Evolutionary conservation across 495 filamentous ascomycete species (phyloP).

Genomic region (Neurospora tetraspora): DNA sequence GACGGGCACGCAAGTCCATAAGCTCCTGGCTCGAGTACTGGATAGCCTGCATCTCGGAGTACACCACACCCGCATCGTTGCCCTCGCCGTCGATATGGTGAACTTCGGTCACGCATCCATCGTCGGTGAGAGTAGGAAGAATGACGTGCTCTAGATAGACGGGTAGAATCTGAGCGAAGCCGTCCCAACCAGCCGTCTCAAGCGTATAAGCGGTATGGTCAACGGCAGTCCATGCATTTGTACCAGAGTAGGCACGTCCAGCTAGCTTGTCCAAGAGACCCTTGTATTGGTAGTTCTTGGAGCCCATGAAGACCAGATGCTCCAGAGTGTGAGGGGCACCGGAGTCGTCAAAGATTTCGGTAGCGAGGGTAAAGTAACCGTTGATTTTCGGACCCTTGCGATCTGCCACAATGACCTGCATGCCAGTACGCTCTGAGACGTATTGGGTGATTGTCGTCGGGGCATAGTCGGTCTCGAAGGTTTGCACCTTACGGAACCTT

Average conservation of each 20-base stretch:
- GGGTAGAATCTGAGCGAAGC: conserved; percentile 86
- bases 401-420: conserved; percentile 87
- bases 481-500: conserved; percentile 74
- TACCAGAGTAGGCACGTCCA: conserved; percentile 81
- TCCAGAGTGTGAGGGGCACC: conserved; percentile 93
- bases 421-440: conserved; percentile 71
- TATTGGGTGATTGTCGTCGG: conserved; percentile 76
- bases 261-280: conserved; percentile 90
- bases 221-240: conserved; percentile 92
- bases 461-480: conserved; percentile 81
- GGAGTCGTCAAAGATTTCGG: conserved; percentile 94
- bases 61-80: conserved; percentile 94
- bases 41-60: conserved; percentile 96
- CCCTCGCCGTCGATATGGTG: conserved; percentile 89
- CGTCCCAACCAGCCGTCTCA: conserved; percentile 91
- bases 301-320: conserved; percentile 97
- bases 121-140: conserved; percentile 82
- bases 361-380: conserved; percentile 90
- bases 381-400: conserved; percentile 87
- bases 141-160: conserved; percentile 95
- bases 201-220: conserved; percentile 97
- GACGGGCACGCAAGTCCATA: conserved; percentile 69
- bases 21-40: conserved; percentile 75
- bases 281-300: conserved; percentile 87
- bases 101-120: conserved; percentile 89